phyloP scores from a whole-genome alignment of 2,329 filamentous ascomycete genomes.

The Beauveria asiatica region DNA sequence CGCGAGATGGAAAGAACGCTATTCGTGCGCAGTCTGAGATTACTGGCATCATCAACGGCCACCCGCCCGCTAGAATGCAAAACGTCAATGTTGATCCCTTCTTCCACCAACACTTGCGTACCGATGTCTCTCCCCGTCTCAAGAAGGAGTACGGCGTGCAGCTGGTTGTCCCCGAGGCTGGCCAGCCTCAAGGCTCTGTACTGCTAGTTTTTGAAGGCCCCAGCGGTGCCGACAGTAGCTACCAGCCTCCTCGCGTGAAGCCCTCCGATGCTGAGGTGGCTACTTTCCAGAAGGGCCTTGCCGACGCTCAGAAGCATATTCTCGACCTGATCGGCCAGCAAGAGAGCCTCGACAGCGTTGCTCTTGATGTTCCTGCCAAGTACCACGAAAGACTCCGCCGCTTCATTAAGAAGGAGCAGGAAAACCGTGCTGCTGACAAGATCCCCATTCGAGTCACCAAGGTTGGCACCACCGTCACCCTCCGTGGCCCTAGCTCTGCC shows the following conservation, averaged over 20 bases:
- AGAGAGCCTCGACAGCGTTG: slow-evolving; percentile 40
- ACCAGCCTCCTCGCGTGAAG: slow-evolving; percentile 45
- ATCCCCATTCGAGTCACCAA: slow-evolving; percentile 53
- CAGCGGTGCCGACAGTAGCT: slow-evolving; percentile 36
- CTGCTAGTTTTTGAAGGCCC: slow-evolving; percentile 68
- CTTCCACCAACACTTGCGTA: slow-evolving; percentile 65
- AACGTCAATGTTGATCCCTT: slow-evolving; percentile 66
- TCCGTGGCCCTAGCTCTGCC: slow-evolving; percentile 67
- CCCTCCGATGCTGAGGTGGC: slow-evolving; percentile 42
- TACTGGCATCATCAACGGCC: slow-evolving; percentile 61
- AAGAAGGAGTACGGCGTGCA: slow-evolving; percentile 64
- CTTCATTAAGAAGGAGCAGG: slow-evolving; percentile 58
- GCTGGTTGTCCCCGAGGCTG: slow-evolving; percentile 58
- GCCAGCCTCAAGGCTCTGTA: slow-evolving; percentile 51
- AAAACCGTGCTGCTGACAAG: slow-evolving; percentile 45
- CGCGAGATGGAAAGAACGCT: slow-evolving; percentile 74
- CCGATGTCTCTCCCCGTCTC: slow-evolving; percentile 53
- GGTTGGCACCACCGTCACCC: slow-evolving; percentile 53
- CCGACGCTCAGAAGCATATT: slow-evolving; percentile 49
- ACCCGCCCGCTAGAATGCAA: slow-evolving; percentile 64
- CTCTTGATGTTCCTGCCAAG: slow-evolving; percentile 52
- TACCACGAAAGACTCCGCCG: slow-evolving; percentile 55
- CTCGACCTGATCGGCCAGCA: slow-evolving; percentile 50
- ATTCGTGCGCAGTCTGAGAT: slow-evolving; percentile 69
- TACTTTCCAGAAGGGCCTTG: slow-evolving; percentile 46